Evolutionary conservation across 2,329 filamentous ascomycete species (phyloP).

Genomic region (Pestalotiopsis sp.): DNA sequence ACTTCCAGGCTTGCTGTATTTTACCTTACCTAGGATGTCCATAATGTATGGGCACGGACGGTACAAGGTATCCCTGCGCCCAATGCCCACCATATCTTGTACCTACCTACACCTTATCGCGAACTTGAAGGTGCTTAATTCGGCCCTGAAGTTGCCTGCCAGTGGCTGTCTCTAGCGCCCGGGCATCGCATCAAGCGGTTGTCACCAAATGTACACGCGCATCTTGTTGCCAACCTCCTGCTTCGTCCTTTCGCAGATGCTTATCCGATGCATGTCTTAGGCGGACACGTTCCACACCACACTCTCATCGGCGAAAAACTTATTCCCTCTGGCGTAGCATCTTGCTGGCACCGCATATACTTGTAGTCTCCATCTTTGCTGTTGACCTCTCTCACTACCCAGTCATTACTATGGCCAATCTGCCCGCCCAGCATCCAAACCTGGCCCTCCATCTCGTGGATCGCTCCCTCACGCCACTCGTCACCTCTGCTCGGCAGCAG

Average conservation of each 20-base stretch:
- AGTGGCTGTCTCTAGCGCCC: background rate
- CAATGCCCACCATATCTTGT: too few species aligned
- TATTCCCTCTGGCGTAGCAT: background rate
- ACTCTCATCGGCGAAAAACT: background rate
- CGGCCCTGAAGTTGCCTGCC: too few species aligned
- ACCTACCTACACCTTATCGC: too few species aligned
- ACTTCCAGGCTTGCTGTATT: too few species aligned
- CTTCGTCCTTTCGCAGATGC: background rate
- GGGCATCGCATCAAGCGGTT: background rate
- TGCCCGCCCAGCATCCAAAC: constrained; percentile 49
- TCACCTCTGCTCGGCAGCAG: constrained; percentile 50
- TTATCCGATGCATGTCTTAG: background rate
- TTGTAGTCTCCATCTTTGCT: background rate
- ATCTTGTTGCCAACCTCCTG: background rate
- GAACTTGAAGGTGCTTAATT: too few species aligned
- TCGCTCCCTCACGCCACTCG: constrained; percentile 55
- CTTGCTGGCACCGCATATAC: background rate
- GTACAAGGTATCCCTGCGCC: too few species aligned
- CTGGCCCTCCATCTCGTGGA: constrained; percentile 59
- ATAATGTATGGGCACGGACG: too few species aligned
- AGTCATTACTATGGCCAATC: constrained; percentile 35
- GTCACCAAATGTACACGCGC: background rate
- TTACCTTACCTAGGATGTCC: too few species aligned
- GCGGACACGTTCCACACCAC: background rate
- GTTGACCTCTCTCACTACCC: background rate